Evolutionary conservation across 78 protist genomes (phyloP).

Genomic region (Chrysochromulina parva): DNA sequence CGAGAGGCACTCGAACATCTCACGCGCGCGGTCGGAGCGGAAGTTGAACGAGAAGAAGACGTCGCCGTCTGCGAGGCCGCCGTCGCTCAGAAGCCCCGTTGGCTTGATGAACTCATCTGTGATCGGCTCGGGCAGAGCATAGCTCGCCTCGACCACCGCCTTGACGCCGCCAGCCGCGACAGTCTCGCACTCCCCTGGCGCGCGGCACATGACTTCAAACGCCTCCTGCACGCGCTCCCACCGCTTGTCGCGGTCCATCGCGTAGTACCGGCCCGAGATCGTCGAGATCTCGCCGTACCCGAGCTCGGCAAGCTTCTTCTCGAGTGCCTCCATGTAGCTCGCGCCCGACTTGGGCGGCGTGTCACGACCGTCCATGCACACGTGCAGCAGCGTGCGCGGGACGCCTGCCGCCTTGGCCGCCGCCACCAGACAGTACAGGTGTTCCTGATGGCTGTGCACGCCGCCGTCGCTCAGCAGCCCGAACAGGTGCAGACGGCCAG

Average conservation of each 20-base stretch:
- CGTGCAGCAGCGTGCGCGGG: not conserved
- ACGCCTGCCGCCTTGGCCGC: constrained; percentile 25
- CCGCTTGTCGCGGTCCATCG: constrained; percentile 57
- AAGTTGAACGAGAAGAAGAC: constrained; percentile 1
- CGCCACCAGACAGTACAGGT: constrained; percentile 9
- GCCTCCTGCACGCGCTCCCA: constrained; percentile 46
- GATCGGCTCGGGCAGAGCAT: not conserved
- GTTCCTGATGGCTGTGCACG: constrained; percentile 46
- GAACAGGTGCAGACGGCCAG: constrained; percentile 32
- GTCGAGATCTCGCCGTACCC: not conserved
- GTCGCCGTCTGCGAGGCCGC: constrained; percentile 25
- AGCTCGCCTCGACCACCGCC: not conserved
- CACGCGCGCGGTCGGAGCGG: constrained; percentile 45
- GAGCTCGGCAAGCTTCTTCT: too few species aligned
- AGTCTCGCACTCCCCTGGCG: not conserved
- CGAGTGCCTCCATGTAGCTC: not conserved
- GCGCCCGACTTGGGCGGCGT: not conserved
- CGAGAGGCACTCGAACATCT: not conserved
- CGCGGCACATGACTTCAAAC: not conserved
- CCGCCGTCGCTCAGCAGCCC: constrained; percentile 50
- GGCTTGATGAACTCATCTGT: constrained; percentile 49
- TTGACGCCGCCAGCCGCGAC: not conserved
- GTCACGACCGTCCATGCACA: constrained; percentile 45
- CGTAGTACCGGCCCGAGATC: constrained; percentile 42
- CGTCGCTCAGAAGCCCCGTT: too few species aligned